These are phyloP conservation scores for Psilocybe tampanensis DNA, from an alignment of 768 basidiomycete species.

Conservation along the genomic window DNA sequence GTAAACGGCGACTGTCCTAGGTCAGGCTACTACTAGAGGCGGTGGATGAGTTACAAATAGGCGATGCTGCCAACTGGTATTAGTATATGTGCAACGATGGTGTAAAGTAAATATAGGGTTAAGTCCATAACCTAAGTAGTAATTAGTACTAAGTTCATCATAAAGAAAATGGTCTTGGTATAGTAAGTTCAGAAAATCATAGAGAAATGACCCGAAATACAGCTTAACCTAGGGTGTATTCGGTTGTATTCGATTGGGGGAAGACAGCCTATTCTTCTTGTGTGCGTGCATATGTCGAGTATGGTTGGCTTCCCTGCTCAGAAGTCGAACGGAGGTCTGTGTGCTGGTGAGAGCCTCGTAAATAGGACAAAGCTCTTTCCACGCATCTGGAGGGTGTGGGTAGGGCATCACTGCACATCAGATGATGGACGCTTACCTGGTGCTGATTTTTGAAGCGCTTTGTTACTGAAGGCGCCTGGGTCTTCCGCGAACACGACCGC, in stretches of 20 bases:
- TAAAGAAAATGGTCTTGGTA: too few species aligned
- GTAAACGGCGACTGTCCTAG: too few species aligned
- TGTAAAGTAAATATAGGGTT: too few species aligned
- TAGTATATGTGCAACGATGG: too few species aligned
- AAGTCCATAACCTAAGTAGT: too few species aligned
- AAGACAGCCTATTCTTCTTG: neutral
- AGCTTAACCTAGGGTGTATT: neutral
- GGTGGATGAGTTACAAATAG: too few species aligned
- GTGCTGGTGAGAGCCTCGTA: slow-evolving; percentile 25
- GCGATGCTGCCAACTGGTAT: too few species aligned
- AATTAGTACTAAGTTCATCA: too few species aligned
- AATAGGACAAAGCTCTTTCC: slow-evolving; percentile 39
- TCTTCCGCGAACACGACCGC: slow-evolving; percentile 45
- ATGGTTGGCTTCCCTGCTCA: neutral
- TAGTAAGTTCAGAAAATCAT: too few species aligned
- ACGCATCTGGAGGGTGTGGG: slow-evolving; percentile 22
- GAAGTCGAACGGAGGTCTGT: neutral
- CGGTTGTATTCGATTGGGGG: neutral
- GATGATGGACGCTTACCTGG: slow-evolving; percentile 13
- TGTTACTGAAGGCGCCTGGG: slow-evolving; percentile 7
- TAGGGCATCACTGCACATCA: too few species aligned
- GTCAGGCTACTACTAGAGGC: too few species aligned
- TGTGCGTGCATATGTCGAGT: neutral
- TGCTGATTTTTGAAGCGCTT: neutral
- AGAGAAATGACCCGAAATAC: too few species aligned